Evolutionary conservation across 2,329 filamentous ascomycete species (phyloP).

Genomic region (Fusarium oxysporum): DNA sequence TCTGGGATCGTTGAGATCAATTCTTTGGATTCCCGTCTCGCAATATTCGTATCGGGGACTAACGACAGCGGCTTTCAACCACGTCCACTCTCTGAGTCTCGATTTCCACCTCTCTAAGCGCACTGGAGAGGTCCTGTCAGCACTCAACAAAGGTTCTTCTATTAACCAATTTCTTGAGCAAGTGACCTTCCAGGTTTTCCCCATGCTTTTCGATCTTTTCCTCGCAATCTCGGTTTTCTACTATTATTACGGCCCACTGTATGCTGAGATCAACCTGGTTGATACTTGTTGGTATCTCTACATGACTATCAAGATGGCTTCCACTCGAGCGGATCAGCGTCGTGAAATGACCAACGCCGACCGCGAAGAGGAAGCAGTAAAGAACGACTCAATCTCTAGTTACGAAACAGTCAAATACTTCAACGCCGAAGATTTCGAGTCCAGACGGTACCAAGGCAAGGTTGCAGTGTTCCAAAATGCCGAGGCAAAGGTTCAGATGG

Average conservation of each 20-base stretch:
- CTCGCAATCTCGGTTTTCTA: constrained; percentile 87
- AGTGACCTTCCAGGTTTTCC: constrained; percentile 93
- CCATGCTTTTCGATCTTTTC: constrained; percentile 91
- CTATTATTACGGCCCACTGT: constrained; percentile 70
- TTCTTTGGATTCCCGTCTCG: constrained; percentile 95
- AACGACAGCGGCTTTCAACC: constrained; percentile 95
- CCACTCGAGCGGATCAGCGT: constrained; percentile 90
- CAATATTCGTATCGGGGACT: constrained; percentile 97
- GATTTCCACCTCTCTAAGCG: constrained; percentile 98
- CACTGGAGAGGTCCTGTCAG: constrained; percentile 94
- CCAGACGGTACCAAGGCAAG: constrained; percentile 76
- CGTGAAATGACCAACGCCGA: constrained; percentile 95
- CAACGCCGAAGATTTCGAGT: constrained; percentile 85
- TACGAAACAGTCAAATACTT: constrained; percentile 97
- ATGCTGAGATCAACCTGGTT: constrained; percentile 88
- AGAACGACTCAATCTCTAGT: constrained; percentile 98
- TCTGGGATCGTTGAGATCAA: constrained; percentile 82
- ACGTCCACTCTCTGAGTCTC: constrained; percentile 93
- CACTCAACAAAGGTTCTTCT: constrained; percentile 93
- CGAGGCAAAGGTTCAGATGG: constrained; percentile 81
- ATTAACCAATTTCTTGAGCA: constrained; percentile 98
- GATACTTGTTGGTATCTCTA: constrained; percentile 98
- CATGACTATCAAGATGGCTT: constrained; percentile 94
- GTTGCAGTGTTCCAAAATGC: constrained; percentile 78
- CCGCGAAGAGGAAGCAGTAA: constrained; percentile 94